Evolutionary conservation across 768 basidiomycete species (phyloP).

Genomic region (Agrocybe praecox): DNA sequence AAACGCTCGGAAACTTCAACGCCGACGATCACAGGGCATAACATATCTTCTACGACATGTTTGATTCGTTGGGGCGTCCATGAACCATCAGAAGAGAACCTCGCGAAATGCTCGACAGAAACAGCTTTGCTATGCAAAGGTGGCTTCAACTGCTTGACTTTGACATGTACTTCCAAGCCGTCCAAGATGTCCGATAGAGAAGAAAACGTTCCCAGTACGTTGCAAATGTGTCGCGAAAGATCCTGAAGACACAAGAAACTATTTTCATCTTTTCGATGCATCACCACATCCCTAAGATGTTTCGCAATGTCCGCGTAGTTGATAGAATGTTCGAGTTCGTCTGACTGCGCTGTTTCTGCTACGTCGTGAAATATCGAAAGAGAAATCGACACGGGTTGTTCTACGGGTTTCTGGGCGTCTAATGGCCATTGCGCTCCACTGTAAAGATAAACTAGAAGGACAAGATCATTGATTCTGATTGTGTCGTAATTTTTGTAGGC

Average conservation of each 20-base stretch:
- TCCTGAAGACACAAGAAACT: constrained; percentile 47
- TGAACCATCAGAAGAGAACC: constrained; percentile 11
- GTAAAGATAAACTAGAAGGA: constrained; percentile 40
- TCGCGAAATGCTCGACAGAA: constrained; percentile 39
- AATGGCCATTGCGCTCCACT: constrained; percentile 50
- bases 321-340: constrained; percentile 60
- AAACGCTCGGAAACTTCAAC: constrained; percentile 66
- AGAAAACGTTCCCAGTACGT: constrained; percentile 30
- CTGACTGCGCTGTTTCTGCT: constrained; percentile 45
- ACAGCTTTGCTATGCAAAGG: constrained; percentile 52
- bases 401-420: constrained; percentile 27
- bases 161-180: constrained; percentile 38
- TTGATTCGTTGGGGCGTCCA: constrained; percentile 23
- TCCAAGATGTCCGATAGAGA: constrained; percentile 30
- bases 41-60: constrained; percentile 40
- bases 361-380: constrained; percentile 55
- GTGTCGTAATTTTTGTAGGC: constrained; percentile 19
- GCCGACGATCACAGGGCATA: constrained; percentile 62
- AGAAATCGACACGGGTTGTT: constrained; percentile 57
- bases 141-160: constrained; percentile 49
- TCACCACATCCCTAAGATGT: constrained; percentile 29
- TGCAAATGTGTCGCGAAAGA: constrained; percentile 43
- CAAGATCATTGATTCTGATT: constrained; percentile 52
- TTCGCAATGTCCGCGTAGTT: constrained; percentile 60
- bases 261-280: constrained; percentile 12